phyloP scores from a whole-genome alignment of 2,329 filamentous ascomycete genomes.

The Pezicula carpinea region DNA sequence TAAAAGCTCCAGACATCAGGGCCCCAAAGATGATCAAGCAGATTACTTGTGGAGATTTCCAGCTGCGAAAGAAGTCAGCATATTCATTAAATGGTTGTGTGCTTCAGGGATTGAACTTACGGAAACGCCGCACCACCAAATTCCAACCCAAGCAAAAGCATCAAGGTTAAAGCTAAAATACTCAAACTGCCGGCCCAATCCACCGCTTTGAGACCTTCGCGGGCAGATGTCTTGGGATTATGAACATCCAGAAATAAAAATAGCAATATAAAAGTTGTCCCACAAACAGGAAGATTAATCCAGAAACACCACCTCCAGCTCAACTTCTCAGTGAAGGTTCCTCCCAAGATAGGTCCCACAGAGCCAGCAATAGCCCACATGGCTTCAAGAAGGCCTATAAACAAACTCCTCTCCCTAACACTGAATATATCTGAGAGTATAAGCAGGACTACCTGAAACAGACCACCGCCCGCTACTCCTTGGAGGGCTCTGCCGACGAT shows the following conservation, averaged over 20 bases:
- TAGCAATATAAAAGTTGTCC: constrained; percentile 50
- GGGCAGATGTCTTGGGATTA: constrained; percentile 54
- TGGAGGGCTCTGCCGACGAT: constrained; percentile 44
- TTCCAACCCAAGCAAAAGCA: constrained; percentile 67
- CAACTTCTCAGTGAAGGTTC: constrained; percentile 47
- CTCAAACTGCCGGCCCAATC: constrained; percentile 55
- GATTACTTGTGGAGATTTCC: constrained; percentile 68
- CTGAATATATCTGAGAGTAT: constrained; percentile 46
- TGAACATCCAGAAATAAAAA: constrained; percentile 57
- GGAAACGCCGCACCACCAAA: constrained; percentile 60
- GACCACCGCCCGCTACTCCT: constrained; percentile 42
- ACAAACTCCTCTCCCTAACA: constrained; percentile 30
- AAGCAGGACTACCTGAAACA: constrained; percentile 43
- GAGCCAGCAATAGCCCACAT: constrained; percentile 62
- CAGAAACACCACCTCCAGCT: constrained; percentile 34
- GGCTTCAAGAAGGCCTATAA: constrained; percentile 59
- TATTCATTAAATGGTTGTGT: too few species aligned
- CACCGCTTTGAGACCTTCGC: constrained; percentile 51
- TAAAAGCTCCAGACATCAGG: constrained; percentile 52
- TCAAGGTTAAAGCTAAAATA: constrained; percentile 60
- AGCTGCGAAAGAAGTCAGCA: constrained; percentile 27
- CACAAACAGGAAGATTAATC: constrained; percentile 40
- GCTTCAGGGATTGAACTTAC: background rate
- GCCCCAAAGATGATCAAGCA: constrained; percentile 73
- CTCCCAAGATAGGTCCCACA: constrained; percentile 58